phyloP scores from a whole-genome alignment of 805 yeast genomes.

The Starmerella sp. region DNA sequence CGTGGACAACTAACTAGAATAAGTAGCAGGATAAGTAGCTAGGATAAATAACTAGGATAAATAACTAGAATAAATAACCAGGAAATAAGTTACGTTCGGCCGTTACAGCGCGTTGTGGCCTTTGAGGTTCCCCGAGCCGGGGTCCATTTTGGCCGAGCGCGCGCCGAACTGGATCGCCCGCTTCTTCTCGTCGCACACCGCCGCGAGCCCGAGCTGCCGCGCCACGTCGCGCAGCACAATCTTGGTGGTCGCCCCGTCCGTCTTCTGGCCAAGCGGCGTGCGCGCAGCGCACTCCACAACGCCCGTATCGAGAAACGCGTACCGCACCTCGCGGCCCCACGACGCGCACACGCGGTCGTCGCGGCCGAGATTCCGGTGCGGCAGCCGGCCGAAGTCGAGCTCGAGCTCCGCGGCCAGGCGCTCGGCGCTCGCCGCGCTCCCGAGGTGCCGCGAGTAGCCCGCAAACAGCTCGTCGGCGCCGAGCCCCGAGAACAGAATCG shows the following conservation, averaged over 20 bases:
- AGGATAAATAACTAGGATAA: neutral
- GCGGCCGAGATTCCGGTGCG: conserved; percentile 72
- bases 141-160: conserved; percentile 83
- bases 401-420: conserved; percentile 49
- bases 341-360: conserved; percentile 80
- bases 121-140: conserved; percentile 60
- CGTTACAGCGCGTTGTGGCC: conserved; percentile 40
- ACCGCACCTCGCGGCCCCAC: conserved; percentile 85
- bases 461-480: conserved; percentile 98
- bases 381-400: conserved; percentile 60
- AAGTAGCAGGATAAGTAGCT: neutral
- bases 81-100: neutral
- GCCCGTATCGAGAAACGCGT: conserved; percentile 65
- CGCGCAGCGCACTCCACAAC: conserved; percentile 38
- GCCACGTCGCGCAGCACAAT: conserved; percentile 56
- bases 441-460: conserved; percentile 77
- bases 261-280: conserved; percentile 32
- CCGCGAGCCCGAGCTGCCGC: conserved; percentile 32
- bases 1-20: neutral
- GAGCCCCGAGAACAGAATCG: conserved; percentile 73
- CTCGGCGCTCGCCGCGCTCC: conserved; percentile 28
- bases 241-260: conserved; percentile 31
- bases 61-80: no score
- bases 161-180: conserved; percentile 97
- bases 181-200: conserved; percentile 65